These are phyloP conservation scores for Sanguinoderma infundibulare DNA, from an alignment of 1,284 basidiomycete species.

Conservation along the genomic window DNA sequence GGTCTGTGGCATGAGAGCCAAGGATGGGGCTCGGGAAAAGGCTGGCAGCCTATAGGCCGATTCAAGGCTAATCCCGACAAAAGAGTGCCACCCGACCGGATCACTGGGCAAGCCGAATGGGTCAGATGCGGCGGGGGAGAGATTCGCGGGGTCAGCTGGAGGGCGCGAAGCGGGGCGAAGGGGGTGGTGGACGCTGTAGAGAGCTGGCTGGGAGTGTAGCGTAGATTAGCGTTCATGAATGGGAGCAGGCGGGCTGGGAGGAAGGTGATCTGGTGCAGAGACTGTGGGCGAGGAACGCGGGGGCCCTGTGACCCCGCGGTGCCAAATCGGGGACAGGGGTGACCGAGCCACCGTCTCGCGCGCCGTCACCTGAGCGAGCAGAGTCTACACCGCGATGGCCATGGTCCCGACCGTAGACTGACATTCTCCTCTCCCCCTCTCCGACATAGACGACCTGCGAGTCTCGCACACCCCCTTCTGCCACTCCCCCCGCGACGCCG, in stretches of 20 bases:
- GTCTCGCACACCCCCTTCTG: slow-evolving; percentile 18
- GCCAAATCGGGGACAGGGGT: slow-evolving; percentile 29
- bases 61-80: slow-evolving; percentile 13
- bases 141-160: slow-evolving; percentile 18
- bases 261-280: slow-evolving; percentile 22
- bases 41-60: slow-evolving; percentile 19
- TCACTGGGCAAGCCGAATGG: slow-evolving; percentile 11
- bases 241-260: slow-evolving; percentile 12
- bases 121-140: slow-evolving; percentile 11
- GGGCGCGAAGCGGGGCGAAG: slow-evolving; percentile 14
- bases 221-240: slow-evolving; percentile 18
- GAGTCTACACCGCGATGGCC: slow-evolving; percentile 23
- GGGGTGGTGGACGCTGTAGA: slow-evolving; percentile 2
- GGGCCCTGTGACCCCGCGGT: slow-evolving; percentile 28
- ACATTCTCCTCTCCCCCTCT: slow-evolving; percentile 13
- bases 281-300: slow-evolving; percentile 11
- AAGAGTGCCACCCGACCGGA: slow-evolving; percentile 12
- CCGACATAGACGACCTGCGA: slow-evolving; percentile 23
- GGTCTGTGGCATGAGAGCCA: slow-evolving; percentile 13
- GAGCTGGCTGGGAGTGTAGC: slow-evolving; percentile 10
- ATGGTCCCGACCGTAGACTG: slow-evolving; percentile 9
- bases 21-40: background rate
- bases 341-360: slow-evolving; percentile 25
- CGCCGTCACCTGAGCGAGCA: slow-evolving; percentile 28
- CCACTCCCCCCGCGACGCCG: slow-evolving; percentile 1